Evolutionary conservation across 2,329 filamentous ascomycete genomes (phyloP).

Genomic region (Pseudogymnoascus sp.): DNA sequence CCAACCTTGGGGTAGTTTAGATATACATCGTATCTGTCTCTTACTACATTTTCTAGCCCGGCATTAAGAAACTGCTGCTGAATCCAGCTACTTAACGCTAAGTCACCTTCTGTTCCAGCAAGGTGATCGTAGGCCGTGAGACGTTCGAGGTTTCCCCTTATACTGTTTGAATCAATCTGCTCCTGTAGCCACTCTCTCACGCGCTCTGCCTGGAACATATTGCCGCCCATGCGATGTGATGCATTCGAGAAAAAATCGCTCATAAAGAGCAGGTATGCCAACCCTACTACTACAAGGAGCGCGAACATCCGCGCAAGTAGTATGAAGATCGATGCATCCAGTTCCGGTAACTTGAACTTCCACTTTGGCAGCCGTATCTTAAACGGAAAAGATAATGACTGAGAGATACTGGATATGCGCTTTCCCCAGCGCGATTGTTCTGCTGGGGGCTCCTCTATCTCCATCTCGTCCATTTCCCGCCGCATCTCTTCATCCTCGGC

Average conservation of each 20-base stretch:
- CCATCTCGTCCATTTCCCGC: slow-evolving; percentile 81
- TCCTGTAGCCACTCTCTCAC: slow-evolving; percentile 67
- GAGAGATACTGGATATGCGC: slow-evolving; percentile 29
- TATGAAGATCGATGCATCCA: slow-evolving; percentile 40
- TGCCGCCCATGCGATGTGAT: slow-evolving; percentile 51
- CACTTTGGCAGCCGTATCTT: slow-evolving; percentile 23
- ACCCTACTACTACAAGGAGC: slow-evolving; percentile 62
- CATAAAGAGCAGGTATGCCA: slow-evolving; percentile 79
- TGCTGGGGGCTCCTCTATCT: slow-evolving; percentile 62
- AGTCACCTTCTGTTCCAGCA: slow-evolving; percentile 90
- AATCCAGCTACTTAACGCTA: slow-evolving; percentile 75
- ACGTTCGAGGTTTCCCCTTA: slow-evolving; percentile 65
- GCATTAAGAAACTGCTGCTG: slow-evolving; percentile 65
- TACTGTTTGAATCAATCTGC: slow-evolving; percentile 59
- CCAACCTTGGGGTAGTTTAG: slow-evolving; percentile 77
- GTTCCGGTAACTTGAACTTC: slow-evolving; percentile 20
- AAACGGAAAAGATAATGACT: slow-evolving; percentile 23
- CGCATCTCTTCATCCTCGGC: slow-evolving; percentile 56
- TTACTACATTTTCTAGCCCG: slow-evolving; percentile 63
- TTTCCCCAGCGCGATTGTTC: slow-evolving; percentile 32
- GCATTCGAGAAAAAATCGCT: slow-evolving; percentile 70
- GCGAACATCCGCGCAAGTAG: slow-evolving; percentile 66
- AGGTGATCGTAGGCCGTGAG: slow-evolving; percentile 81
- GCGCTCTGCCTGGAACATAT: slow-evolving; percentile 75
- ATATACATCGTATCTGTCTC: slow-evolving; percentile 80